phyloP scores from a whole-genome alignment of 2,329 filamentous ascomycete species.

The Sarocladium brachiariae region DNA sequence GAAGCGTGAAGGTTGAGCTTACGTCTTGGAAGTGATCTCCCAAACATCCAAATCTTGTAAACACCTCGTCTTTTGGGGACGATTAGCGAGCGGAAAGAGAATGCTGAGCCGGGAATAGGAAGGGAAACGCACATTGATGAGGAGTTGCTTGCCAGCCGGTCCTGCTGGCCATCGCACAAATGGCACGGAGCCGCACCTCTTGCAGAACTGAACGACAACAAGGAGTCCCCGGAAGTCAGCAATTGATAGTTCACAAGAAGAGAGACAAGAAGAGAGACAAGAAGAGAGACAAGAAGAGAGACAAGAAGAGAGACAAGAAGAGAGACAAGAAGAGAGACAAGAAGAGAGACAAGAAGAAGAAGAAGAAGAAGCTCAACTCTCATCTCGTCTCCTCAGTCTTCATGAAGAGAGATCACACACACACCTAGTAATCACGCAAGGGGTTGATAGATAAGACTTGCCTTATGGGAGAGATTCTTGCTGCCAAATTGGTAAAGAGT shows the following conservation, averaged over 20 bases:
- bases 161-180: constrained; percentile 17
- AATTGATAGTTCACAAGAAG: no score
- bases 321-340: no score
- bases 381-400: no score
- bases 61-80: constrained; percentile 27
- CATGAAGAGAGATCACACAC: no score
- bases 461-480: constrained; percentile 34
- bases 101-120: background rate
- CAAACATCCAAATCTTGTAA: constrained; percentile 39
- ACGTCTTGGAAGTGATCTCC: constrained; percentile 30
- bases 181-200: constrained; percentile 40
- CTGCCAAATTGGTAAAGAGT: constrained; percentile 37
- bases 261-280: background rate
- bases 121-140: background rate
- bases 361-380: no score
- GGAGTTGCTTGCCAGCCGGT: background rate
- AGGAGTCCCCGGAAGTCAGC: background rate
- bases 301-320: background rate
- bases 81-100: no score
- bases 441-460: constrained; percentile 16
- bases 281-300: no score
- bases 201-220: constrained; percentile 39
- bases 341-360: no score
- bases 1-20: constrained; percentile 14
- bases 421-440: no score